phyloP scores from a whole-genome alignment of 176 grass and related monocot genomes.

The Themeda triandra region DNA sequence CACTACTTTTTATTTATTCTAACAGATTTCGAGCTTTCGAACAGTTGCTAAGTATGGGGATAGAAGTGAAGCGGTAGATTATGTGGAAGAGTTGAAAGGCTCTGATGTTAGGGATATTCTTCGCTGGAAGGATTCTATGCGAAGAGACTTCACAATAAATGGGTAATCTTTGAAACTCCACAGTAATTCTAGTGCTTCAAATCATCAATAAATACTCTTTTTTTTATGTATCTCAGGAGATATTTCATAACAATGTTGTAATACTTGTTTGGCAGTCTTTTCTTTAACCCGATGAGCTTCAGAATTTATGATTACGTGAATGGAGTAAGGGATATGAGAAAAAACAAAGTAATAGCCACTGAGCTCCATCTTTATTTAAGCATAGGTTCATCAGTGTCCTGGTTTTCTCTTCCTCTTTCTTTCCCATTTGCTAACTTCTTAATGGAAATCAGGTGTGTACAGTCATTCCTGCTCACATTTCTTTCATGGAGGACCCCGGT shows the following conservation, averaged over 20 bases:
- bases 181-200: conserved; percentile 14
- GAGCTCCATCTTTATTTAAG: conserved; percentile 22
- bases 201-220: background rate
- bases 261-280: conserved; percentile 56
- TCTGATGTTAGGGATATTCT: conserved; percentile 54
- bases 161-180: conserved; percentile 36
- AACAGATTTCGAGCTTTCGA: conserved; percentile 79
- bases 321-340: conserved; percentile 76
- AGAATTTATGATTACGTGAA: conserved; percentile 91
- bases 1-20: conserved; percentile 14
- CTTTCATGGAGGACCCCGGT: conserved; percentile 86
- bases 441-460: conserved; percentile 58
- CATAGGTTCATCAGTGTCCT: conserved; percentile 19
- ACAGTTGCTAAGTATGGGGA: conserved; percentile 17
- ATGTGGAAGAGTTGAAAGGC: conserved; percentile 22
- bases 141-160: conserved; percentile 92
- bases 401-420: conserved; percentile 10
- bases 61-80: conserved; percentile 29
- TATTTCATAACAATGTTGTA: conserved; percentile 37
- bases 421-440: conserved; percentile 22
- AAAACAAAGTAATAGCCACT: conserved; percentile 59
- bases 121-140: conserved; percentile 79
- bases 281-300: conserved; percentile 61
- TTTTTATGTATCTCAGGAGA: conserved; percentile 18
- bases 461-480: conserved; percentile 68